Base-by-base conservation (phyloP, 371 early-diverging fungal genomes). In the Polyrhizophydium stewartii region DNA sequence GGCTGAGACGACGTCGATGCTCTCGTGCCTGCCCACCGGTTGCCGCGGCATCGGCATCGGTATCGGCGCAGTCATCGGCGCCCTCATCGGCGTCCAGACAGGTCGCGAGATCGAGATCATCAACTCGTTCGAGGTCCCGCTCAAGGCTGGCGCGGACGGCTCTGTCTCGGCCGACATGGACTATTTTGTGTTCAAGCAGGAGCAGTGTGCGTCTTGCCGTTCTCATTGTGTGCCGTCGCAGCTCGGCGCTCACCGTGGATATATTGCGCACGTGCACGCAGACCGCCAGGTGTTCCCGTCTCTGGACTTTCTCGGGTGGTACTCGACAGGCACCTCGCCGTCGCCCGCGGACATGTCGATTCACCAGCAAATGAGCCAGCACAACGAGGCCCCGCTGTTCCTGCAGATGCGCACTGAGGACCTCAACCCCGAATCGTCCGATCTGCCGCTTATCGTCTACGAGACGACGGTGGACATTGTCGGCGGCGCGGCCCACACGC, bases 271-370 rank as follows among this genome's bases (percentile, higher is more conserved):
- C n/a, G n/a, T n/a, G n/a, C n/a, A n/a, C 16, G 10, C 63, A 92
- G 92, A 88, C 66, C 83, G 84, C 43, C 90, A 90, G 69, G 93
- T 93, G 30, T 93, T 91, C 68, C 91, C 91, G 1, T 75, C 81
- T 21, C 84, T 86, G 45, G 93, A 93, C 56, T 82, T 92, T 56
- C 78, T 93, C 64, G 93, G 93, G 1, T 93, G 93, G 93, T 93
- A 93, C 59, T 72, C 88, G 2, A 72, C 87, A 24, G 91, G 91
- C 16, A 49, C 74, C 1, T 64, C 64, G 10, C 90, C 89, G 22
- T 77, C 86, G 3, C 73, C 75, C 50, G 35, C 71, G 9, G 90
- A 91, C 45, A 68, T 91, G 31, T 76, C 82, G 46, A 71, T 90
- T 21, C 90, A 91, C 69, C 82, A 88, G 53, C 66, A 91, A 88